These are phyloP conservation scores for Priceomyces haplophilus DNA, from an alignment of 805 yeast genomes.

Conservation along the genomic window DNA sequence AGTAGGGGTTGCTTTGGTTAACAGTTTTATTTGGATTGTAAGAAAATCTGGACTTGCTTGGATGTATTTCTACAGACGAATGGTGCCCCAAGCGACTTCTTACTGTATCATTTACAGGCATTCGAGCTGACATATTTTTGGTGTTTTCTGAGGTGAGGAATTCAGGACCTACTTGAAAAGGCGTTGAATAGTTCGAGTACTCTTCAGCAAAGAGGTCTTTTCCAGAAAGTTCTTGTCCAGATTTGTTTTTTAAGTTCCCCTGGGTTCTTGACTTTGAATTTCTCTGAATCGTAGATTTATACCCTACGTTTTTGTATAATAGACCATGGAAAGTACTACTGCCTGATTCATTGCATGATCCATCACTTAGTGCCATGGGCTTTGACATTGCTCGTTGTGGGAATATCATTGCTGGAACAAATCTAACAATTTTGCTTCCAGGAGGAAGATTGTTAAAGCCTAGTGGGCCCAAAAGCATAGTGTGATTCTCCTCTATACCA, in stretches of 20 bases:
- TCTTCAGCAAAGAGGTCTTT: background rate
- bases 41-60: background rate
- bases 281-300: background rate
- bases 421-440: constrained; percentile 11
- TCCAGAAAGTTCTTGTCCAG: background rate
- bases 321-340: background rate
- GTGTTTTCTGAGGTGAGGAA: no score
- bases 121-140: no score
- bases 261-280: constrained; percentile 1
- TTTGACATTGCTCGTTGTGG: constrained; percentile 31
- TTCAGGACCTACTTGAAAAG: no score
- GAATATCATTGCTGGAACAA: constrained; percentile 23
- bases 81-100: background rate
- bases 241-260: constrained; percentile 1
- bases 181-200: no score
- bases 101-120: no score
- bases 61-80: background rate
- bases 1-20: constrained; percentile 13
- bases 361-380: constrained; percentile 2
- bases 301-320: background rate
- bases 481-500: background rate
- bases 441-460: constrained; percentile 3
- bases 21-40: constrained; percentile 1
- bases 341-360: constrained; percentile 1
- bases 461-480: background rate